Evolutionary conservation across 257 asterid species (phyloP).

Genomic region (Dorcoceras hygrometricum): DNA sequence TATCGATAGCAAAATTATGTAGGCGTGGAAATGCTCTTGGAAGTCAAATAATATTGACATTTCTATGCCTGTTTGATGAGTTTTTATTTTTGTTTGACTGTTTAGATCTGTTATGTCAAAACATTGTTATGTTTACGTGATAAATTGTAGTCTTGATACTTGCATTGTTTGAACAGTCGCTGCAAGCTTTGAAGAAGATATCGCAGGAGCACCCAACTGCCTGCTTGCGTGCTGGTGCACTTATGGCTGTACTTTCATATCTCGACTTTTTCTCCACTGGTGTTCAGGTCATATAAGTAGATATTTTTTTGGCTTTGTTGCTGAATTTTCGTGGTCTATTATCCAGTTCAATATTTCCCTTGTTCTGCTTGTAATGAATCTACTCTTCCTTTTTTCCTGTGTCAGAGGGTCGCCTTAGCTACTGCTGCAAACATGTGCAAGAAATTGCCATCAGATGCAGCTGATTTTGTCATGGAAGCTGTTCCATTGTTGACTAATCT

Average conservation of each 20-base stretch:
- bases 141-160: conserved; percentile 14
- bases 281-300: conserved; percentile 65
- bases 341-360: not conserved
- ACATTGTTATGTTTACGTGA: not conserved
- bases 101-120: not conserved
- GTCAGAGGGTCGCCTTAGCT: conserved; percentile 89
- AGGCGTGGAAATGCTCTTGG: conserved; percentile 1
- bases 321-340: conserved; percentile 7
- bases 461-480: conserved; percentile 99
- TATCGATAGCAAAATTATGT: conserved; percentile 2
- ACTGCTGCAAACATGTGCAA: conserved; percentile 99
- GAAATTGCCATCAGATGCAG: conserved; percentile 94
- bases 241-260: conserved; percentile 99
- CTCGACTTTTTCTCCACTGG: conserved; percentile 99
- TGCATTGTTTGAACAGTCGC: conserved; percentile 55
- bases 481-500: conserved; percentile 96
- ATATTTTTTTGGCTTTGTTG: not conserved
- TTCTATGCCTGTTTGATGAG: not conserved
- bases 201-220: conserved; percentile 99
- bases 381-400: conserved; percentile 15
- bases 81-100: not conserved
- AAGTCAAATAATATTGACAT: not conserved
- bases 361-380: not conserved
- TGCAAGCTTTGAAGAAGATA: conserved; percentile 98
- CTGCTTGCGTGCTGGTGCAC: conserved; percentile 97